A percentile compares a stretch with the other conserved stretches of the same genome.
These are phyloP conservation scores for Psilocybe tampanensis DNA, from an alignment of 768 basidiomycete genomes.

Conservation along the genomic window DNA sequence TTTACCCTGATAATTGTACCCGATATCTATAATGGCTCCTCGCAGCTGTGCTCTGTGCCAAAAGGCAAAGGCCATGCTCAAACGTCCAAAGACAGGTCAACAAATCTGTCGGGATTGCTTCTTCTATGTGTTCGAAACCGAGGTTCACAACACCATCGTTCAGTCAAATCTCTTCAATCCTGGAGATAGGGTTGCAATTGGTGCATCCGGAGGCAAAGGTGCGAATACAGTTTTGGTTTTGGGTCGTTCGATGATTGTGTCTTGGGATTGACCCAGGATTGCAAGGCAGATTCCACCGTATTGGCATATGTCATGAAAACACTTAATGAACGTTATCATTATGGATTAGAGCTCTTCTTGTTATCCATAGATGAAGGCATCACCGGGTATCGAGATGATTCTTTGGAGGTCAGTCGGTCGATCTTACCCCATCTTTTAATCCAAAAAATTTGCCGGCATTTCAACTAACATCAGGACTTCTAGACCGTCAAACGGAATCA, in stretches of 20 bases:
- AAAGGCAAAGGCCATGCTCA: constrained; percentile 81
- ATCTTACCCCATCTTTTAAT: constrained; percentile 2
- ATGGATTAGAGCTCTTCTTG: constrained; percentile 88
- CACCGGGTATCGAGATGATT: constrained; percentile 97
- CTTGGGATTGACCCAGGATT: constrained; percentile 17
- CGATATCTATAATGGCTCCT: constrained; percentile 63
- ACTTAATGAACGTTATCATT: constrained; percentile 91
- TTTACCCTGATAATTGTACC: not conserved
- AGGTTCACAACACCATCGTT: constrained; percentile 94
- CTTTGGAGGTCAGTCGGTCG: constrained; percentile 68
- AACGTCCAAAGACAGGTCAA: constrained; percentile 95
- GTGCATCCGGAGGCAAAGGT: constrained; percentile 99
- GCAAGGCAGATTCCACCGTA: constrained; percentile 86
- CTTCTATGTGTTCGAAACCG: constrained; percentile 97
- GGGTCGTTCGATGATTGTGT: constrained; percentile 6
- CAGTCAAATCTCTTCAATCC: constrained; percentile 81
- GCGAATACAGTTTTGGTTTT: constrained; percentile 16
- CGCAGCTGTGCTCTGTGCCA: constrained; percentile 78
- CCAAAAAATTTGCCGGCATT: not conserved
- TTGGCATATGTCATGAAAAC: constrained; percentile 97
- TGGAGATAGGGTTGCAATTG: constrained; percentile 94
- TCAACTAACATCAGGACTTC: constrained; percentile 1
- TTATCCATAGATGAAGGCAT: constrained; percentile 99
- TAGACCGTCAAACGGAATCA: constrained; percentile 99
- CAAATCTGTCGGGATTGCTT: constrained; percentile 97